Evolutionary conservation across 1,284 basidiomycete species (phyloP), one percentile per base, ranked within the genome.

Genomic region (Papiliotrema laurentii): DNA sequence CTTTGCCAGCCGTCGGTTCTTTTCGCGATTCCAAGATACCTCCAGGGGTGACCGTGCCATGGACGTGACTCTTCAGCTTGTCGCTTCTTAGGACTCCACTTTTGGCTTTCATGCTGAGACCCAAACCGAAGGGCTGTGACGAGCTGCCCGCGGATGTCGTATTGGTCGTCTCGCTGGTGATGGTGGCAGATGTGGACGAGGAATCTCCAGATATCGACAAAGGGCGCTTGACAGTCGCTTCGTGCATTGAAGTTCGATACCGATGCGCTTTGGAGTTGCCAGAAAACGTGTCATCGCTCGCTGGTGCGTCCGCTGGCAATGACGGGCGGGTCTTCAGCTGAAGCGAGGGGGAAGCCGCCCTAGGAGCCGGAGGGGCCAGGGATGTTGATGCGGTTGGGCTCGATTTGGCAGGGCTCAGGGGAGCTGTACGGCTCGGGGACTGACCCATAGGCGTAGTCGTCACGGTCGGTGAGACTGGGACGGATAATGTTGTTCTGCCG

Each of bases 241-340:
- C 68, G 50, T 70, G 59, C 51, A 68, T 58, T 3, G 65, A 67
- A 6, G 68, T 68, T 13, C 65, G 50, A 42, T 63, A 70, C 10
- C 58, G 55, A 40, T 64, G 63, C 22, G 56, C 59, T 22, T 49
- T 19, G 11, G 60, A 34, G n/a, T n/a, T n/a, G n/a, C n/a, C n/a
- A n/a, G n/a, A n/a, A n/a, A n/a, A n/a, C n/a, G n/a, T n/a, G n/a
- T n/a, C n/a, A n/a, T n/a, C n/a, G n/a, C n/a, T n/a, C n/a, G 68
- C 64, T 5, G 65, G 63, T 0, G 51, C 48, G 4, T 66, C 61
- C 1, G 65, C 59, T 4, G 60, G 48, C 24, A 51, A 22, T 11
- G 53, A 51, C 3, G 60, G 59, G 34, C 57, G 50, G 5, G 58
- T 57, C 16, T 50, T 55, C 21, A 58, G 19, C 19, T 63, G 52